Evolutionary conservation across 345 rosid species (phyloP), one percentile per base, ranked within the genome.

Genomic region (Pistacia atlantica): DNA sequence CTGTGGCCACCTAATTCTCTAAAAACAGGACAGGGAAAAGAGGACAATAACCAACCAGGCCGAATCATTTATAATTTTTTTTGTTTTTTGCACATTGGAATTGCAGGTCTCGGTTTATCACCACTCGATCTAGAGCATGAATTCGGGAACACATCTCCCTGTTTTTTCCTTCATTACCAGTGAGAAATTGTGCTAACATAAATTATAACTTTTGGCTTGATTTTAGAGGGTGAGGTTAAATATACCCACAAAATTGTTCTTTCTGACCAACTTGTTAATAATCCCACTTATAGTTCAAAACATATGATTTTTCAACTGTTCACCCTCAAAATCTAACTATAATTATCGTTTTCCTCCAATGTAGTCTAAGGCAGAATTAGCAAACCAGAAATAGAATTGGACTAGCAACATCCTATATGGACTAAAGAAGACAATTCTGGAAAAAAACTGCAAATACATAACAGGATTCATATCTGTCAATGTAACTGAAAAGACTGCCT

Each of bases 41-140:
- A n/a, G 65, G 17, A 13, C n/a, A 61, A 25, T 37, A 61, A 10
- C 48, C 67, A 8, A 17, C 48, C 12, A 9, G 4, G 37, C 11
- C 46, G 1, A 8, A 22, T 5, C 0, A 0, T 8, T 16, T 16
- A 22, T 5, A 0, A 0, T 16, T 16, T n/a, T n/a, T n/a, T n/a
- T n/a, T n/a, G n/a, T n/a, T 37, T 16, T 35, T n/a, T 17, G 22
- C 18, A 20, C 7, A 11, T 0, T 52, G 35, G 8, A 46, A 11
- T 42, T 4, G 0, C 0, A 11, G 33, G 31, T 17, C 20, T 5
- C 70, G 0, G 33, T 33, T 20, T 4, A 22, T 42, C 14, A 18
- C 25, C 0, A 4, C 45, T 66, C n/a, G 0, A 13, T 66, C 69
- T 18, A 20, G 33, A 4, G 14, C 42, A 13, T 48, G 42, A 68